Conservation (phyloP, 2,329 filamentous ascomycete species). For the Pleoardoris graminearum region DNA sequence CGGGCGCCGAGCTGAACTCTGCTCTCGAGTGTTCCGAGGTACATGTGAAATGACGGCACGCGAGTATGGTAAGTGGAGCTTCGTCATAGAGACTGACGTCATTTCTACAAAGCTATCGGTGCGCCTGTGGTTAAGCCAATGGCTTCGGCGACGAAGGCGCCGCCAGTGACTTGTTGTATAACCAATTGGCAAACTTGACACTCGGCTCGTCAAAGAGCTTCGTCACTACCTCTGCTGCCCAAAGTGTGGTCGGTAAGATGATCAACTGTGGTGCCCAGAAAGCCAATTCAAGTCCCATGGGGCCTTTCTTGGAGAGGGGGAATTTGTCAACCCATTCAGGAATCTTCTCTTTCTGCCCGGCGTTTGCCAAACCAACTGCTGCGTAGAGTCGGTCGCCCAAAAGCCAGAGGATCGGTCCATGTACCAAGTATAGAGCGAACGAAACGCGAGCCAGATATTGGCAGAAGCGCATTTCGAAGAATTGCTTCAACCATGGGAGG, state of each 20-base stretch:
- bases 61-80: background rate
- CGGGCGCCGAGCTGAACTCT: no score
- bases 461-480: constrained; percentile 54
- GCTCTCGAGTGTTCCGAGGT: constrained; percentile 9
- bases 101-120: background rate
- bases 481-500: constrained; percentile 54
- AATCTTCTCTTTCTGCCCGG: constrained; percentile 55
- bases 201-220: constrained; percentile 55
- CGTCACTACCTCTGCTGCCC: constrained; percentile 39
- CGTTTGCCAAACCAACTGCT: constrained; percentile 60
- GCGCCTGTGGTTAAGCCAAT: background rate
- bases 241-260: constrained; percentile 36
- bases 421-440: constrained; percentile 63
- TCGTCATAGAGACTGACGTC: background rate
- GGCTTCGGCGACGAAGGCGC: constrained; percentile 13
- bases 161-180: constrained; percentile 56
- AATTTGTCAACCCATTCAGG: constrained; percentile 62
- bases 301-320: constrained; percentile 59
- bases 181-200: constrained; percentile 55
- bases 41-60: constrained; percentile 8
- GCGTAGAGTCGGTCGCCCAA: constrained; percentile 64
- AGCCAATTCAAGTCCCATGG: constrained; percentile 59
- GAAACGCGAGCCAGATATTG: constrained; percentile 62
- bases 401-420: constrained; percentile 53
- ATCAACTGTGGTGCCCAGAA: constrained; percentile 65